Evolutionary conservation across 345 rosid species (phyloP).

Genomic region (Citrus hindsii): DNA sequence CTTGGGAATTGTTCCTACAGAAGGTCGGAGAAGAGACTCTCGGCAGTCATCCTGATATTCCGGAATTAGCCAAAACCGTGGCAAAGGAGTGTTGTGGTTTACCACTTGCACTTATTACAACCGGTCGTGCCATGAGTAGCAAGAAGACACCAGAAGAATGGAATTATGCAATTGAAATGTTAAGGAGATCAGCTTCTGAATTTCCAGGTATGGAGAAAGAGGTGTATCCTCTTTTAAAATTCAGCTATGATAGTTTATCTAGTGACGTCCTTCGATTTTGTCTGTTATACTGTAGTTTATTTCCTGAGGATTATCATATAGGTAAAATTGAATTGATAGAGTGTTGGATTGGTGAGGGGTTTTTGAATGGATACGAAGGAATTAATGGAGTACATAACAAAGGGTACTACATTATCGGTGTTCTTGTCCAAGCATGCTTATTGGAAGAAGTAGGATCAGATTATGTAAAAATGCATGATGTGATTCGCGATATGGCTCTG

Average conservation of each 20-base stretch:
- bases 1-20: slow-evolving; percentile 14
- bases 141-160: slow-evolving; percentile 6
- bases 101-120: slow-evolving; percentile 19
- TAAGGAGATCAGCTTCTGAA: not conserved
- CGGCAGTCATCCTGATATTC: not conserved
- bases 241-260: slow-evolving; percentile 4
- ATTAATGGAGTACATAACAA: not conserved
- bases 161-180: not conserved
- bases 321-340: not conserved
- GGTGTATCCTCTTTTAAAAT: not conserved
- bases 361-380: not conserved
- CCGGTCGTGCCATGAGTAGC: slow-evolving; percentile 20
- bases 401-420: not conserved
- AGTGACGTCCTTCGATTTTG: not conserved
- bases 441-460: not conserved
- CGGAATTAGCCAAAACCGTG: slow-evolving; percentile 2
- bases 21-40: slow-evolving; percentile 21
- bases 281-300: not conserved
- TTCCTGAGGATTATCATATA: not conserved
- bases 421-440: not conserved
- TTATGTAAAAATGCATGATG: not conserved
- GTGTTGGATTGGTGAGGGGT: not conserved
- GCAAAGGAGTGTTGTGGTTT: slow-evolving; percentile 16
- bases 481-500: slow-evolving; percentile 3
- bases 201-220: not conserved